phyloP scores from a whole-genome alignment of 2,329 filamentous ascomycete genomes.

The Diaporthe destruens region DNA sequence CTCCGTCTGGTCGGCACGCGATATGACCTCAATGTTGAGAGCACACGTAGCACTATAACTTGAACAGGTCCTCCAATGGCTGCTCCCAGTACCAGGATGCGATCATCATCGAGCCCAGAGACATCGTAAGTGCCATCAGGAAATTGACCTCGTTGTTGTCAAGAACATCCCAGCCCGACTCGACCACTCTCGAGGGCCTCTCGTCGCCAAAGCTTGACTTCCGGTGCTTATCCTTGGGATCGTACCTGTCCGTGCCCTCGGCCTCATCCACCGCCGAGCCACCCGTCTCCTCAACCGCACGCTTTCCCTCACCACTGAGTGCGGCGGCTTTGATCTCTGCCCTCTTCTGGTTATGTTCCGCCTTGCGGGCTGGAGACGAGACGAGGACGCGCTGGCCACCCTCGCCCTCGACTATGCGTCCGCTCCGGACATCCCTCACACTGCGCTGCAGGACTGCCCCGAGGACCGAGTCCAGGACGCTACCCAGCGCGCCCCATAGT shows the following conservation, averaged over 20 bases:
- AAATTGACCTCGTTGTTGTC: conserved; percentile 98
- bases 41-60: conserved; percentile 45
- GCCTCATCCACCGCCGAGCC: conserved; percentile 49
- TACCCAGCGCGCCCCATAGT: conserved; percentile 81
- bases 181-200: conserved; percentile 72
- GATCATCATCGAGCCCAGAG: conserved; percentile 78
- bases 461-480: conserved; percentile 87
- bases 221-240: conserved; percentile 62
- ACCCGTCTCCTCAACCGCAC: conserved; percentile 55
- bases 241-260: conserved; percentile 57
- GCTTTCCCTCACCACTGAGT: conserved; percentile 59
- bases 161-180: conserved; percentile 79
- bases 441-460: conserved; percentile 88
- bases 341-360: conserved; percentile 50
- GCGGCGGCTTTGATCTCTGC: conserved; percentile 57
- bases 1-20: background rate
- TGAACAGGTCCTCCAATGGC: conserved; percentile 60
- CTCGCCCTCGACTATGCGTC: conserved; percentile 88
- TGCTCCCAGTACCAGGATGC: conserved; percentile 72
- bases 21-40: background rate
- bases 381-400: conserved; percentile 63
- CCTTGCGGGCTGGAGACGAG: conserved; percentile 49
- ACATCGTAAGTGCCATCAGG: conserved; percentile 88
- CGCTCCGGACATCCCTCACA: conserved; percentile 84
- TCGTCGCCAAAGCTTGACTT: conserved; percentile 66